phyloP scores from a whole-genome alignment of 192 early-diverging fungal species.

The Coemansia sp. region DNA sequence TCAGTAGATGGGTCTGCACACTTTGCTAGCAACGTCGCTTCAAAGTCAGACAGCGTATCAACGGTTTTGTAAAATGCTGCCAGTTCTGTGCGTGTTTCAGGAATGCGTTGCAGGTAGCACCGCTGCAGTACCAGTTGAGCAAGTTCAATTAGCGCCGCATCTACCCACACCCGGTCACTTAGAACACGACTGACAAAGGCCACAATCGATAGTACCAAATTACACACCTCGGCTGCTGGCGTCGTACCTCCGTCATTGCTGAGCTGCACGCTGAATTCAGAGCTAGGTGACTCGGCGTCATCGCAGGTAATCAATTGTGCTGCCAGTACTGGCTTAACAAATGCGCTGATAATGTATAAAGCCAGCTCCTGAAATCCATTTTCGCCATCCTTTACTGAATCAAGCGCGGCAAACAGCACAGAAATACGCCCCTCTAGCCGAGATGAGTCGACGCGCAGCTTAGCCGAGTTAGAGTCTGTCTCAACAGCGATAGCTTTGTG shows the following conservation, averaged over 20 bases:
- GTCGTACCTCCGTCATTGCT: not conserved
- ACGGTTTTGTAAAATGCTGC: slow-evolving; percentile 3
- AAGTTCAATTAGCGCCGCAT: slow-evolving; percentile 6
- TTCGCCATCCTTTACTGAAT: slow-evolving; percentile 8
- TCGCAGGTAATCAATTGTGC: not conserved
- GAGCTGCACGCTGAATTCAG: not conserved
- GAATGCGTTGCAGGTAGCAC: slow-evolving; percentile 24
- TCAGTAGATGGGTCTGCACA: not conserved
- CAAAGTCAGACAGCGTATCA: slow-evolving; percentile 23
- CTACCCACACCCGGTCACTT: not conserved
- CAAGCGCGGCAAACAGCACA: slow-evolving; percentile 22
- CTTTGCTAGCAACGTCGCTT: slow-evolving; percentile 11
- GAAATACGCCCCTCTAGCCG: not conserved
- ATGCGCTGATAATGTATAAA: slow-evolving; percentile 15
- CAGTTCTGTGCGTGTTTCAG: slow-evolving; percentile 14
- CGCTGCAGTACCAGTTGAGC: slow-evolving; percentile 26
- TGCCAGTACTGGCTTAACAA: slow-evolving; percentile 22
- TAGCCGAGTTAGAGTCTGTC: not conserved
- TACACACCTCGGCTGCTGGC: not conserved
- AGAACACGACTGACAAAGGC: slow-evolving; percentile 12
- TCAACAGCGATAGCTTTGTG: slow-evolving; percentile 6
- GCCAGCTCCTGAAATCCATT: slow-evolving; percentile 8
- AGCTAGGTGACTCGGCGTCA: not conserved
- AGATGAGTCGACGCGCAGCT: not conserved
- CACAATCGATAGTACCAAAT: slow-evolving; percentile 5